Conservation (phyloP, 345 rosid genomes). For the Garcia nutans region DNA sequence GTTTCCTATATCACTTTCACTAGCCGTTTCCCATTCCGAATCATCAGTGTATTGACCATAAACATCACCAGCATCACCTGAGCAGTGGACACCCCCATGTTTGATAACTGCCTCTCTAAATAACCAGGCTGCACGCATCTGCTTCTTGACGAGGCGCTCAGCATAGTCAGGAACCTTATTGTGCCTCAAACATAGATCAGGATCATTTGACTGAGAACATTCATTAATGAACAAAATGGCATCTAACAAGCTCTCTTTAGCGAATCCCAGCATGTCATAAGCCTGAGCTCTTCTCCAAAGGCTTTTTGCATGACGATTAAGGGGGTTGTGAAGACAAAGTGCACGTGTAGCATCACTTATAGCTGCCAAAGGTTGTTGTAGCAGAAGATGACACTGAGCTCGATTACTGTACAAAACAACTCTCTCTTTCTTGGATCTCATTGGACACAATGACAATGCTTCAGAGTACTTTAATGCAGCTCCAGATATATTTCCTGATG, state of each 20-base stretch:
- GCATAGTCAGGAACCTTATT: conserved; percentile 99
- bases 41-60: conserved; percentile 79
- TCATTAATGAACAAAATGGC: conserved; percentile 96
- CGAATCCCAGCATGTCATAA: conserved; percentile 90
- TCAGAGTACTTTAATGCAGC: conserved; percentile 93
- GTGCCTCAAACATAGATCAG: conserved; percentile 84
- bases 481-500: conserved; percentile 86
- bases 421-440: conserved; percentile 95
- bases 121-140: conserved; percentile 98
- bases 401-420: conserved; percentile 92
- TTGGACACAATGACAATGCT: conserved; percentile 82
- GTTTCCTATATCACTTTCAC: conserved; percentile 91
- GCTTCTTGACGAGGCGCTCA: conserved; percentile 92
- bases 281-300: conserved; percentile 99
- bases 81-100: conserved; percentile 81
- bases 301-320: conserved; percentile 91
- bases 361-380: conserved; percentile 90
- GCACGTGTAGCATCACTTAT: conserved; percentile 94
- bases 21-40: conserved; percentile 98
- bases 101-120: conserved; percentile 91
- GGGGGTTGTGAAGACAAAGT: conserved; percentile 80
- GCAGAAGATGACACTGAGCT: conserved; percentile 90
- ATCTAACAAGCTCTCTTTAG: conserved; percentile 94
- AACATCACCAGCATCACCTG: conserved; percentile 59
- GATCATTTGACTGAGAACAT: conserved; percentile 95